Evolutionary conservation across 495 filamentous ascomycete genomes (phyloP).

Genomic region (Letharia columbiana): DNA sequence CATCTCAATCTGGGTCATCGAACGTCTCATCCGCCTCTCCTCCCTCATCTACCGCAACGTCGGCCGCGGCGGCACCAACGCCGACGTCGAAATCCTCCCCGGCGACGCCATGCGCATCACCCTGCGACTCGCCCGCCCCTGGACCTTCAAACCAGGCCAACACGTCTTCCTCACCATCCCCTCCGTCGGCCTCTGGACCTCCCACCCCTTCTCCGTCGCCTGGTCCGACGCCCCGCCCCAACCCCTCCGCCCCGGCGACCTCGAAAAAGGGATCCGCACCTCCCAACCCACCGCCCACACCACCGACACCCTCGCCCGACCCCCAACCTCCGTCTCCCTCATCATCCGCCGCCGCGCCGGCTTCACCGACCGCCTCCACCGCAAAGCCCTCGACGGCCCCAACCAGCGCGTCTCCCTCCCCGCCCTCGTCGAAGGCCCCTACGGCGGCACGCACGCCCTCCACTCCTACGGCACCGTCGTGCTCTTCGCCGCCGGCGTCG

Average conservation of each 20-base stretch:
- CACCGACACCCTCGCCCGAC: background rate
- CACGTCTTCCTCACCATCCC: conserved; percentile 84
- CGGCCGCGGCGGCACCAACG: conserved; percentile 54
- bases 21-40: conserved; percentile 59
- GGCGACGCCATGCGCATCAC: conserved; percentile 80
- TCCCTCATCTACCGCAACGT: conserved; percentile 66
- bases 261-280: conserved; percentile 37
- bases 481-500: conserved; percentile 84
- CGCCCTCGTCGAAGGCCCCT: conserved; percentile 76
- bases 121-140: conserved; percentile 64
- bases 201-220: conserved; percentile 87
- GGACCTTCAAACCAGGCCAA: conserved; percentile 72
- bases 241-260: conserved; percentile 30
- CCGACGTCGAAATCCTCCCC: conserved; percentile 65
- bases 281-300: conserved; percentile 12
- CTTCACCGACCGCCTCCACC: conserved; percentile 75
- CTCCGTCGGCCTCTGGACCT: conserved; percentile 67
- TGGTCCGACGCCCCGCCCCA: conserved; percentile 82
- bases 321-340: conserved; percentile 59
- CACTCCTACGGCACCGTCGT: conserved; percentile 85
- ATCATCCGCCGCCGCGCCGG: conserved; percentile 79
- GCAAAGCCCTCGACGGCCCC: conserved; percentile 27
- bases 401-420: conserved; percentile 41
- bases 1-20: conserved; percentile 67
- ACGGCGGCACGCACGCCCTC: conserved; percentile 71